Evolutionary conservation across 2,329 filamentous ascomycete genomes (phyloP).

Genomic region (Penicillium sp.): DNA sequence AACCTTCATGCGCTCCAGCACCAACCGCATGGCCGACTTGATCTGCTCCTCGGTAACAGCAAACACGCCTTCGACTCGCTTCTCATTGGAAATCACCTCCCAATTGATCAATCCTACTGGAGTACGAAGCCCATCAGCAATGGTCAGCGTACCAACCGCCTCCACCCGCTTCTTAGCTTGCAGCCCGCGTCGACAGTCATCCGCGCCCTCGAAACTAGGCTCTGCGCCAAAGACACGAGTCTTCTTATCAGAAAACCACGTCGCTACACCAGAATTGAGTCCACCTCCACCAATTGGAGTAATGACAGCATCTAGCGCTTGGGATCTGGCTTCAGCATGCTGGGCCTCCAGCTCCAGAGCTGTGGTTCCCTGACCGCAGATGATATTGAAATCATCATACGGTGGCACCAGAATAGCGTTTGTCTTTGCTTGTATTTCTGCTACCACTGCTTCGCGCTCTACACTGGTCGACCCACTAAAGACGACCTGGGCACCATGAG

Average conservation of each 20-base stretch:
- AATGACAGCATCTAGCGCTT: conserved; percentile 68
- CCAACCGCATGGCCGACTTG: conserved; percentile 69
- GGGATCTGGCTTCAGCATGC: conserved; percentile 53
- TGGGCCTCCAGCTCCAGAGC: conserved; percentile 81
- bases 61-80: conserved; percentile 71
- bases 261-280: conserved; percentile 79
- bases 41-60: conserved; percentile 83
- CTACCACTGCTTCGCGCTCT: conserved; percentile 78
- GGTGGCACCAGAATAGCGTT: conserved; percentile 81
- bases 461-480: conserved; percentile 79
- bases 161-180: conserved; percentile 64
- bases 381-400: conserved; percentile 89
- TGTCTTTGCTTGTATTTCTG: conserved; percentile 68
- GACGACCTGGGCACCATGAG: conserved; percentile 74
- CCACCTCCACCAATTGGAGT: conserved; percentile 86
- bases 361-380: conserved; percentile 89
- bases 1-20: conserved; percentile 85
- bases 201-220: conserved; percentile 77
- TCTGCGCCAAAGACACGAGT: conserved; percentile 84
- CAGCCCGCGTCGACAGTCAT: conserved; percentile 76
- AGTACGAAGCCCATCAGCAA: conserved; percentile 86
- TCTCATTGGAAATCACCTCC: conserved; percentile 69
- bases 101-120: conserved; percentile 77
- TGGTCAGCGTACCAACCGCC: conserved; percentile 72
- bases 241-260: conserved; percentile 68